Evolutionary conservation across 441 rosid genomes (phyloP).

Genomic region (Adansonia madagascariensis): DNA sequence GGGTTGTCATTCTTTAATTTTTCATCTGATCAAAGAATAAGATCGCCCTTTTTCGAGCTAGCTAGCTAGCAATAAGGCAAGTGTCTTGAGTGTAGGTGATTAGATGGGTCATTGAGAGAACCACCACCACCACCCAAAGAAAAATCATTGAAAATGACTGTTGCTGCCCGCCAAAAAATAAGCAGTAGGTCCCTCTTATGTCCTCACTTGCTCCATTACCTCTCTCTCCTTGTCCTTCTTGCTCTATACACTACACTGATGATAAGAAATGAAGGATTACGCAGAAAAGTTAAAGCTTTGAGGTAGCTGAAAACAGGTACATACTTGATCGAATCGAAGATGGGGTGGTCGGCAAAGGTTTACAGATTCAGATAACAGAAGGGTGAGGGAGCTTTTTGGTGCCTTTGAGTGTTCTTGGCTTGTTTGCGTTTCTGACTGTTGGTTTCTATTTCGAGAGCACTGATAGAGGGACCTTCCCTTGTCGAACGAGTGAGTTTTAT

Average conservation of each 20-base stretch:
- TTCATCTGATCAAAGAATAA: slow-evolving; percentile 21
- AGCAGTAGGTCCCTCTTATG: slow-evolving; percentile 83
- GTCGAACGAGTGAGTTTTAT: neutral
- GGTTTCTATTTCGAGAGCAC: slow-evolving; percentile 14
- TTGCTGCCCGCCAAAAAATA: slow-evolving; percentile 70
- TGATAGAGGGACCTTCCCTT: neutral
- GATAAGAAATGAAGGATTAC: slow-evolving; percentile 18
- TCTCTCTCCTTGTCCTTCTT: slow-evolving; percentile 30
- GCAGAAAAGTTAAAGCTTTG: slow-evolving; percentile 31
- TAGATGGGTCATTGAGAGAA: slow-evolving; percentile 60
- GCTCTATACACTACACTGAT: slow-evolving; percentile 28
- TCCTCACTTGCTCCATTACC: slow-evolving; percentile 51
- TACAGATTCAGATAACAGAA: neutral
- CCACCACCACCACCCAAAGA: slow-evolving; percentile 43
- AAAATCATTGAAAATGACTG: slow-evolving; percentile 80
- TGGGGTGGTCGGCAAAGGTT: neutral
- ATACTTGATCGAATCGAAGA: slow-evolving; percentile 42
- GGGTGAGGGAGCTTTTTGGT: slow-evolving; percentile 4
- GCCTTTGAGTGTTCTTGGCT: slow-evolving; percentile 3
- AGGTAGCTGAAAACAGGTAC: slow-evolving; percentile 24
- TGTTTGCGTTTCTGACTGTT: neutral
- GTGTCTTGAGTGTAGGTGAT: slow-evolving; percentile 38
- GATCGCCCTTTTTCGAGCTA: slow-evolving; percentile 31
- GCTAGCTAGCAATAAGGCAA: slow-evolving; percentile 37
- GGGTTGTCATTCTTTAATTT: slow-evolving; percentile 31